Evolutionary conservation across 2,329 filamentous ascomycete species (phyloP), one percentile per base, ranked within the genome.

Genomic region (Aureobasidium zeae): DNA sequence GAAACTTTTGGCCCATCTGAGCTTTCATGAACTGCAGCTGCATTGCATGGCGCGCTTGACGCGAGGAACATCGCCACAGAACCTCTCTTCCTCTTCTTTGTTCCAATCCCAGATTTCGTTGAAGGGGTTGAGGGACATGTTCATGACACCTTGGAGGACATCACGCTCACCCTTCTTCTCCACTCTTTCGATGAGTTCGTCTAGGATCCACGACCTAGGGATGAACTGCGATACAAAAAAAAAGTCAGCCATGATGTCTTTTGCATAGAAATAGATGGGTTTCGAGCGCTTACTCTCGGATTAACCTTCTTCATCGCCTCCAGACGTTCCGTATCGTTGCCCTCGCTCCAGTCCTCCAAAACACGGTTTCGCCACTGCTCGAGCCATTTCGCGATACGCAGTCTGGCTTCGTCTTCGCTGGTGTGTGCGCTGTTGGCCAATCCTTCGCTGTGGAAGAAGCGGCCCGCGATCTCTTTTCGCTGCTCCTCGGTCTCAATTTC

Each of bases 101-200:
- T 91, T 69, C 45, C 69, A 63, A 5, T 72, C 69, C 85, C 86
- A 91, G 2, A 63, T 62, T 42, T 96, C 89, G 46, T 86, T 73
- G 56, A 95, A 98, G 0, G 91, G 91, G 55, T 86, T 71, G 29
- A 89, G 66, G 2, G 80, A 77, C 79, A 96, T 83, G 32, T 86
- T 76, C 81, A 94, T 86, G 17, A 91, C 72, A 21, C 81, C 72
- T 10, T 76, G 70, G 32, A 98, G 62, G 25, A 96, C 79, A 7
- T 87, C 81, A 44, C 85, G 72, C 56, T 98, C 88, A 2, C 79
- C 77, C 39, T 81, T 78, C 59, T 85, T 85, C 63, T 96, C 86
- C 0, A 96, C 88, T 8, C 86, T 76, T 33, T 83, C 77, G 52
- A 98, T 96, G 11, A 98, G 62, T 63, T 98, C 91, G 59, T 96